These are phyloP conservation scores for Lophiostoma macrostomum DNA, from an alignment of 495 filamentous ascomycete genomes.

Conservation along the genomic window DNA sequence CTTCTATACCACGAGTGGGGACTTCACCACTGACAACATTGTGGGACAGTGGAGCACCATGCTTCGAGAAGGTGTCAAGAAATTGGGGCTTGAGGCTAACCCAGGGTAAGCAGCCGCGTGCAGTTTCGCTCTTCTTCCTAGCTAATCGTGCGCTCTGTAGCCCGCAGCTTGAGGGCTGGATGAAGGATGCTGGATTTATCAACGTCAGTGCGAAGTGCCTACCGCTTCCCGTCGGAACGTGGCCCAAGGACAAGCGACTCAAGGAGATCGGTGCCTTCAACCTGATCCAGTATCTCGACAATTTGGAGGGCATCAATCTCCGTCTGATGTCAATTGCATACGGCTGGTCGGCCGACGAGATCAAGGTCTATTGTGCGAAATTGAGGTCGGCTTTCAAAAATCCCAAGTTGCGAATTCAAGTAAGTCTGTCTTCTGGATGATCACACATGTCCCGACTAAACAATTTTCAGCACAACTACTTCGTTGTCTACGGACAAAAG, in stretches of 20 bases:
- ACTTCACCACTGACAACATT: conserved; percentile 37
- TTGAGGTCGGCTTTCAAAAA: conserved; percentile 55
- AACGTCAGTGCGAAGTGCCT: conserved; percentile 37
- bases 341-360: conserved; percentile 51
- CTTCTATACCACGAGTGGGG: conserved; percentile 47
- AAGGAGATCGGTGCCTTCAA: conserved; percentile 35
- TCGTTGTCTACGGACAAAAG: too few relatives aligned
- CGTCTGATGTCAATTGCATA: conserved; percentile 53
- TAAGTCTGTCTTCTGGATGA: too few relatives aligned
- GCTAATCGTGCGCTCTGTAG: background rate
- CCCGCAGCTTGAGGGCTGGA: conserved; percentile 25
- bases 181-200: conserved; percentile 40
- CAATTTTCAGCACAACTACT: too few relatives aligned
- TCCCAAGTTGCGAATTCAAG: conserved; percentile 45
- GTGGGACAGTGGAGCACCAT: conserved; percentile 36
- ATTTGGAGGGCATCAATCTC: conserved; percentile 46
- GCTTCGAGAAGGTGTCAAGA: conserved; percentile 19
- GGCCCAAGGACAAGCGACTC: conserved; percentile 35
- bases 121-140: too few relatives aligned
- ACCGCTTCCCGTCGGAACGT: conserved; percentile 32
- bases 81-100: conserved; percentile 26
- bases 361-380: conserved; percentile 53
- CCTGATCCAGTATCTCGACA: conserved; percentile 41
- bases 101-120: conserved; percentile 28
- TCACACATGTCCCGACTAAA: too few relatives aligned